phyloP scores from a whole-genome alignment of 345 rosid genomes.

The Psidium friedrichsthalianum region DNA sequence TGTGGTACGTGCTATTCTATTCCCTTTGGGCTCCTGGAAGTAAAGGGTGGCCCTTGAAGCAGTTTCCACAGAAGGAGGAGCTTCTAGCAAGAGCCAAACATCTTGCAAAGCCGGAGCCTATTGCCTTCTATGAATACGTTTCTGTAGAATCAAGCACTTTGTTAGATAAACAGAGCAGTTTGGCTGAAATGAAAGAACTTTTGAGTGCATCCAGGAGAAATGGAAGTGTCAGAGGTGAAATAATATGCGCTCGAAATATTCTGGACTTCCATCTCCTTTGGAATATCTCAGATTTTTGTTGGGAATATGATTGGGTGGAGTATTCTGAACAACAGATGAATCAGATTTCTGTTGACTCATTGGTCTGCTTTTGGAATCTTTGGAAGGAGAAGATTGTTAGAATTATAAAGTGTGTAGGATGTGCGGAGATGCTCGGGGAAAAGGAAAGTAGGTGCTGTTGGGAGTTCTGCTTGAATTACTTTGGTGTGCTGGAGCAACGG shows the following conservation, averaged over 20 bases:
- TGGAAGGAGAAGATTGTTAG: constrained; percentile 22
- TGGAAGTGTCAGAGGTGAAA: constrained; percentile 20
- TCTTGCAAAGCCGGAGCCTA: constrained; percentile 9
- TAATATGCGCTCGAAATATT: constrained; percentile 24
- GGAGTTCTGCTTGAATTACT: constrained; percentile 35
- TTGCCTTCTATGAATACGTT: constrained; percentile 15
- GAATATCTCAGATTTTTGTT: constrained; percentile 6
- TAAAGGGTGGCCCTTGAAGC: constrained; percentile 41
- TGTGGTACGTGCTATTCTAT: constrained; percentile 18
- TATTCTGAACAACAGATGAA: constrained; percentile 4
- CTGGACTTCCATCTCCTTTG: constrained; percentile 18
- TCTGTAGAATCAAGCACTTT: constrained; percentile 16
- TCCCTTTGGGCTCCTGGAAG: constrained; percentile 34
- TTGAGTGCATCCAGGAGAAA: constrained; percentile 15
- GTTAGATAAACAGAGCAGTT: not conserved
- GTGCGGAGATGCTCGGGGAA: not conserved
- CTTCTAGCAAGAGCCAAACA: constrained; percentile 26
- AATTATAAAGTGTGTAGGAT: constrained; percentile 8
- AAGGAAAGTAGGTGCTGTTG: constrained; percentile 1
- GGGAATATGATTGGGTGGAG: constrained; percentile 11
- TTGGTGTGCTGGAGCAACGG: constrained; percentile 24
- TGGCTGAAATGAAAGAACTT: constrained; percentile 13
- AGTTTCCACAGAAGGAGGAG: constrained; percentile 13
- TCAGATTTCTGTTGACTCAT: constrained; percentile 17
- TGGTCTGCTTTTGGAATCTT: constrained; percentile 32